Percentiles rank a stretch among this genome's conserved stretches.
Conservation (phyloP, 495 filamentous ascomycete species). For the Penicillium manginii region DNA sequence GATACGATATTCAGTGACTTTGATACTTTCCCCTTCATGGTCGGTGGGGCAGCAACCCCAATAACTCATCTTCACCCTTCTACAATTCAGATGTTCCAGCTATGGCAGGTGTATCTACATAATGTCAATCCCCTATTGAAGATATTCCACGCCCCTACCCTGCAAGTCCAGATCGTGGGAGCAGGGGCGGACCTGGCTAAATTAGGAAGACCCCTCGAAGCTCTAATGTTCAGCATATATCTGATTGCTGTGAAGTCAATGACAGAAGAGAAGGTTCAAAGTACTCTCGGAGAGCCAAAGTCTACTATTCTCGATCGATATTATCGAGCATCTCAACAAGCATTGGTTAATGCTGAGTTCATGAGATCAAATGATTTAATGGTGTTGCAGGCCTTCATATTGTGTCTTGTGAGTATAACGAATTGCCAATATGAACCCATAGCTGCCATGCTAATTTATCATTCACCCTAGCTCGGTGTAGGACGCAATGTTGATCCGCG, state of each 20-base stretch:
- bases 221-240: constrained; percentile 75
- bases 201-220: constrained; percentile 57
- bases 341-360: constrained; percentile 68
- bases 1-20: constrained; percentile 56
- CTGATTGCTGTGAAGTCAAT: constrained; percentile 67
- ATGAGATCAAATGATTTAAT: constrained; percentile 67
- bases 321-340: constrained; percentile 70
- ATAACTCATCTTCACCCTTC: constrained; percentile 40
- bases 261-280: constrained; percentile 32
- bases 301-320: constrained; percentile 57
- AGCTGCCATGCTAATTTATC: not conserved
- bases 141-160: constrained; percentile 50
- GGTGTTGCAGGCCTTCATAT: constrained; percentile 68
- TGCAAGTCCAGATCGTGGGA: constrained; percentile 39
- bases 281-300: constrained; percentile 14
- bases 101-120: constrained; percentile 51
- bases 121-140: constrained; percentile 55
- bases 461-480: constrained; percentile 35
- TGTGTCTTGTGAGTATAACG: constrained; percentile 55
- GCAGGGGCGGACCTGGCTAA: constrained; percentile 23
- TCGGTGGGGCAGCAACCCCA: constrained; percentile 50
- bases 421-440: not conserved
- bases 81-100: constrained; percentile 34
- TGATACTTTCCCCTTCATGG: constrained; percentile 63
- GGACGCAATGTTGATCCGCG: constrained; percentile 57